Evolutionary conservation across 176 grass and related monocot genomes (phyloP), one percentile per base, ranked within the genome.

Genomic region (Lolium rigidum): DNA sequence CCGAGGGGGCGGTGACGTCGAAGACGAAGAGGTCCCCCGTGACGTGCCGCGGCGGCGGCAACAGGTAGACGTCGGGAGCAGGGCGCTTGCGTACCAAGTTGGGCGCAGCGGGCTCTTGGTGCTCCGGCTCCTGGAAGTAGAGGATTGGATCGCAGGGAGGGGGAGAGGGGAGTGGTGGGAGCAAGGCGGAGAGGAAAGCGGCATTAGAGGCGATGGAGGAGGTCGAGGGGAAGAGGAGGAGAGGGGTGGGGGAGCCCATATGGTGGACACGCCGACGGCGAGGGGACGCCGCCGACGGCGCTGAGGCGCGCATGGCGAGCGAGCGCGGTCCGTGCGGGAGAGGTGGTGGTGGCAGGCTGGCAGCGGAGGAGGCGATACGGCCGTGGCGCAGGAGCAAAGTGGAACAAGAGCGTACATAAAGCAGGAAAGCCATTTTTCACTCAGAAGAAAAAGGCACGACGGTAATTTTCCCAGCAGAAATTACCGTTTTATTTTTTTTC

Each of bases 71-170:
- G 80, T 97, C 85, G 9, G 80, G 83, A 50, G 89, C 87, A 0
- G 85, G 91, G 71, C 95, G 81, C 91, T 97, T 95, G 83, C 95
- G 85, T 76, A 95, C 95, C 92, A 97, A 92, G 77, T 69, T 50
- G 51, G 65, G n/a, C 20, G 78, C 21, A 67, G 66, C 37, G 72
- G 41, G 0, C 0, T 76, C 21, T 39, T 39, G 38, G 1, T 90
- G 28, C 3, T 93, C 90, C 51, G 85, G 72, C 12, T 81, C 70
- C 44, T 88, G 39, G n/a, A 89, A 79, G 26, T 71, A 85, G 43
- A 89, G 90, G 4, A 84, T 50, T 10, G 60, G 48, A 22, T 79
- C 17, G 31, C 84, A 44, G 56, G 68, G 17, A 3, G 61, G 13
- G 4, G 13, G 14, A 39, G 57, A 22, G 20, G 82, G 66, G 57